Percentiles rank a stretch among this genome's conserved stretches.
These are phyloP conservation scores for Nicotiana sylvestris DNA, from an alignment of 257 asterid species.

Conservation along the genomic window DNA sequence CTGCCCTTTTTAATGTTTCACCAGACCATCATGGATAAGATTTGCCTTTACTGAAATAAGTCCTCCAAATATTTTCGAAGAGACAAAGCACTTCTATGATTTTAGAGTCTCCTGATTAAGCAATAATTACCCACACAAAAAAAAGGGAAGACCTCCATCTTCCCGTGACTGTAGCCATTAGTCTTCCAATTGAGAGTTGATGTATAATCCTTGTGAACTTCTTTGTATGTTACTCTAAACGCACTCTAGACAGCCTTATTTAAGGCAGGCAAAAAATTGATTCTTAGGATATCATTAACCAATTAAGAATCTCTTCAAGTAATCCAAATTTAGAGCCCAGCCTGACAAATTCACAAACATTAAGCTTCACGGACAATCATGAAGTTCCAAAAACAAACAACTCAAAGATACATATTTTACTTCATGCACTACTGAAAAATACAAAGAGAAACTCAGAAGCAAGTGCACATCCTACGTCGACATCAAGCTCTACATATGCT, in stretches of 20 bases:
- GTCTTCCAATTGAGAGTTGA: background rate
- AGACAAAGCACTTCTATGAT: background rate
- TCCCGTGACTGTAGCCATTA: background rate
- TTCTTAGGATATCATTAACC: background rate
- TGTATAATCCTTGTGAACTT: conserved; percentile 3
- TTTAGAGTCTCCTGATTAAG: conserved; percentile 4
- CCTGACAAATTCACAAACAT: conserved; percentile 5
- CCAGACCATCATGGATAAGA: background rate
- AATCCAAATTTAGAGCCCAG: background rate
- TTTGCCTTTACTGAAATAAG: background rate
- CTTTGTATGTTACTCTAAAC: background rate
- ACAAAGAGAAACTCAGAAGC: background rate
- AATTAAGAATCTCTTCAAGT: background rate
- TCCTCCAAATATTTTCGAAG: background rate
- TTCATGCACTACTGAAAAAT: background rate
- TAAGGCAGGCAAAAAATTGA: background rate
- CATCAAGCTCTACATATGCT: background rate
- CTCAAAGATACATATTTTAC: background rate
- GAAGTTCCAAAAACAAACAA: conserved; percentile 3
- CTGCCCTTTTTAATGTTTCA: background rate
- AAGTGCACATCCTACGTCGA: conserved; percentile 1
- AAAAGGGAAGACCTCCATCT: background rate
- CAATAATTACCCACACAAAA: background rate
- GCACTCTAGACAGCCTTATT: background rate
- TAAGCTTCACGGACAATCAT: background rate